phyloP scores from a whole-genome alignment of 148 eudicot species.

The Bassia scoparia region DNA sequence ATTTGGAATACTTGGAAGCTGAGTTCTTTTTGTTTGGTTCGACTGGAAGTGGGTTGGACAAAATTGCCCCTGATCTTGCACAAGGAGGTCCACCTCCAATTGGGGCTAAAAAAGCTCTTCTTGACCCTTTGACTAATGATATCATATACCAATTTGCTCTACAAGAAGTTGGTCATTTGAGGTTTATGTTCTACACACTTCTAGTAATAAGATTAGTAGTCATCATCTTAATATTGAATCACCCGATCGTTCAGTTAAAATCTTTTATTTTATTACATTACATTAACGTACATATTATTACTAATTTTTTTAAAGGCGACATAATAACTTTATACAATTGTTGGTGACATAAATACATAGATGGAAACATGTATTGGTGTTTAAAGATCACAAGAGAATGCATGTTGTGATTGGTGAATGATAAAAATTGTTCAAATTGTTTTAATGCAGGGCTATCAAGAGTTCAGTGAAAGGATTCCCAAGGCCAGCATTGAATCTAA shows the following conservation, averaged over 20 bases:
- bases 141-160: slow-evolving; percentile 64
- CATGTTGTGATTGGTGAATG: no score
- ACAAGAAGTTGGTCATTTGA: slow-evolving; percentile 81
- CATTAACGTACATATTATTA: no score
- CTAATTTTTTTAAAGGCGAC: no score
- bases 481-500: slow-evolving; percentile 64
- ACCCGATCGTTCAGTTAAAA: no score
- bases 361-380: no score
- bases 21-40: slow-evolving; percentile 75
- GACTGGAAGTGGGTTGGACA: slow-evolving; percentile 59
- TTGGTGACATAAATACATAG: no score
- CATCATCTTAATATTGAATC: no score
- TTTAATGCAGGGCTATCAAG: slow-evolving; percentile 63
- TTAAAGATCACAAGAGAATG: no score
- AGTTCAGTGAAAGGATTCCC: slow-evolving; percentile 55
- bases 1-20: slow-evolving; percentile 83
- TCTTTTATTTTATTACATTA: no score
- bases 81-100: slow-evolving; percentile 56
- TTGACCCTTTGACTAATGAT: slow-evolving; percentile 50
- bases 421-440: no score
- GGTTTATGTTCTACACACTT: slow-evolving; percentile 20
- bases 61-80: slow-evolving; percentile 47
- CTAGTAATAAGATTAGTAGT: not conserved
- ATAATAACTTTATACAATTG: no score
- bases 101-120: slow-evolving; percentile 52